These are phyloP conservation scores for Sporormia fimetaria DNA, from an alignment of 495 filamentous ascomycete species.

Conservation along the genomic window DNA sequence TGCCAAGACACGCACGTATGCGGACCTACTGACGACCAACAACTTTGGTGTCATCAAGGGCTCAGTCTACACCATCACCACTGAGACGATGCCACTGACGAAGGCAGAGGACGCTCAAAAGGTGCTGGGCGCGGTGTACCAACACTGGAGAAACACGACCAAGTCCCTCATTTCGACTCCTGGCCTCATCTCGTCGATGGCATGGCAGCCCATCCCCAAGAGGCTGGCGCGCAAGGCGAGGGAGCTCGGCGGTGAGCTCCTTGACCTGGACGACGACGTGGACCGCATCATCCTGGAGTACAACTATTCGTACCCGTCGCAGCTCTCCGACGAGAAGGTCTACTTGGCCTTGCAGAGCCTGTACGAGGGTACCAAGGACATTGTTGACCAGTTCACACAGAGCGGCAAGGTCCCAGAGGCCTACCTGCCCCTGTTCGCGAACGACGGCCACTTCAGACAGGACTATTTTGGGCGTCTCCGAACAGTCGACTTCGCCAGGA, in stretches of 20 bases:
- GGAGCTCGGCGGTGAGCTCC: slow-evolving; percentile 41
- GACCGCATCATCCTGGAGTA: slow-evolving; percentile 48
- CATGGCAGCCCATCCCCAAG: slow-evolving; percentile 47
- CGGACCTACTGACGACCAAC: slow-evolving; percentile 37
- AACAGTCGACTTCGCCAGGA: slow-evolving; percentile 34
- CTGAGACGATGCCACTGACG: slow-evolving; percentile 47
- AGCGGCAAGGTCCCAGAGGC: slow-evolving; percentile 35
- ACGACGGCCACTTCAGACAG: slow-evolving; percentile 46
- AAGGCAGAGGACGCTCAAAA: slow-evolving; percentile 32
- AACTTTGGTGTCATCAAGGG: slow-evolving; percentile 22
- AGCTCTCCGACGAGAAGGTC: slow-evolving; percentile 38
- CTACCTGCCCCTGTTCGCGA: slow-evolving; percentile 50
- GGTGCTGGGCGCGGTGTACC: slow-evolving; percentile 39
- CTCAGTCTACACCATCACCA: slow-evolving; percentile 44
- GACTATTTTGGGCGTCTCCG: slow-evolving; percentile 49
- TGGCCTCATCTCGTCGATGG: slow-evolving; percentile 41
- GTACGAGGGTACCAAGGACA: slow-evolving; percentile 30
- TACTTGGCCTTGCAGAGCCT: slow-evolving; percentile 42
- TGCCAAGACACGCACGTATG: slow-evolving; percentile 43
- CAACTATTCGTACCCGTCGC: slow-evolving; percentile 41
- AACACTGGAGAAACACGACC: slow-evolving; percentile 40
- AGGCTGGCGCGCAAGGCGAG: slow-evolving; percentile 39
- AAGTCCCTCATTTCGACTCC: slow-evolving; percentile 36
- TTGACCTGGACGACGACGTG: slow-evolving; percentile 40
- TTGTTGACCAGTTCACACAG: slow-evolving; percentile 5